Evolutionary conservation across 192 early-diverging fungal genomes (phyloP).

Genomic region (Podila verticillata): DNA sequence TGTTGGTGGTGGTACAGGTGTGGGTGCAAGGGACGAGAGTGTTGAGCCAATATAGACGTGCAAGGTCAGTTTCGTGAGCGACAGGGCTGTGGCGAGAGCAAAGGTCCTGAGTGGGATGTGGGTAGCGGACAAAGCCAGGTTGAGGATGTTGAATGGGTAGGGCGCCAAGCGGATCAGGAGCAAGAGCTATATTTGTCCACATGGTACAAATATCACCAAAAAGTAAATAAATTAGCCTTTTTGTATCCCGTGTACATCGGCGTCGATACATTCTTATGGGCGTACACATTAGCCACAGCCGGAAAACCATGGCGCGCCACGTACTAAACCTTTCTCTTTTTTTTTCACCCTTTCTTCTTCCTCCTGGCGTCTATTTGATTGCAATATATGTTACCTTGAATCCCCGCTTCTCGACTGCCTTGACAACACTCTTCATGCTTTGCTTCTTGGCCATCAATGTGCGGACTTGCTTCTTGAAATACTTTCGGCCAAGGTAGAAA

Average conservation of each 20-base stretch:
- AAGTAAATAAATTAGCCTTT: slow-evolving; percentile 2
- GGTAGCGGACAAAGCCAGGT: slow-evolving; percentile 65
- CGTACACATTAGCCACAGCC: no score
- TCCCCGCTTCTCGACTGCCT: slow-evolving; percentile 70
- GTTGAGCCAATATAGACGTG: slow-evolving; percentile 73
- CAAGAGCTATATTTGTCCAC: slow-evolving; percentile 58
- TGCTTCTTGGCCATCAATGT: slow-evolving; percentile 57
- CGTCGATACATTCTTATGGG: neutral
- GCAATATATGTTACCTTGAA: slow-evolving; percentile 58
- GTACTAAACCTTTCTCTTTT: no score
- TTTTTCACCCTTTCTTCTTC: no score
- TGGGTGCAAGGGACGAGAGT: slow-evolving; percentile 57
- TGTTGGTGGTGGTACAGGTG: neutral
- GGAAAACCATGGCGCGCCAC: no score
- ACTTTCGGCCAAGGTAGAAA: slow-evolving; percentile 62
- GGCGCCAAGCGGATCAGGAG: slow-evolving; percentile 75
- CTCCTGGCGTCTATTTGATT: neutral
- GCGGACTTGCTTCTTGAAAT: slow-evolving; percentile 56
- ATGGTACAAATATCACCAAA: neutral
- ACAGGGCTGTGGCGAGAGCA: slow-evolving; percentile 62
- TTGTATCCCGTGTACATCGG: neutral
- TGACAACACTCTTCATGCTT: slow-evolving; percentile 60
- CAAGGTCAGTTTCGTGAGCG: slow-evolving; percentile 62
- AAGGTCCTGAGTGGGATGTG: slow-evolving; percentile 60
- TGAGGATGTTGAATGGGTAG: slow-evolving; percentile 77